Conservation (phyloP, 306 rosid genomes). For the Cucurbita pepo region DNA sequence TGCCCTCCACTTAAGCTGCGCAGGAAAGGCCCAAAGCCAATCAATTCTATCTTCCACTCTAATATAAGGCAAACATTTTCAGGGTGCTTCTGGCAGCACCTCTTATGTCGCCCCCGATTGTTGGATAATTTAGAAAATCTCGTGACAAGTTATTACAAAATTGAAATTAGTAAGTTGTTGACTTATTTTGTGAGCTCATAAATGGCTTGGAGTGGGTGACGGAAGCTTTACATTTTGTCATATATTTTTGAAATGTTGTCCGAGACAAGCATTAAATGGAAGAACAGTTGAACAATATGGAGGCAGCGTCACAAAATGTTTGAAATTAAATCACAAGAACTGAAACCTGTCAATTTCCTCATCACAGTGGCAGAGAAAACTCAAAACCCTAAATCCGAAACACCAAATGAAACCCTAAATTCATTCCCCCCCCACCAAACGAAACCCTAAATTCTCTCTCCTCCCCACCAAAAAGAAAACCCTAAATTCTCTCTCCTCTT, state of each 20-base stretch:
- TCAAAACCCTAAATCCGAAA: background rate
- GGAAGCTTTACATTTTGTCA: too few species aligned
- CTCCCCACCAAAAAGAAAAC: background rate
- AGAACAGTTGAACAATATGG: background rate
- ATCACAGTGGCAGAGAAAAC: background rate
- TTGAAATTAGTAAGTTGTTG: too few species aligned
- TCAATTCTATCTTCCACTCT: too few species aligned
- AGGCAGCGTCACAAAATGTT: background rate
- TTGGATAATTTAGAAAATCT: too few species aligned
- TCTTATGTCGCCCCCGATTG: too few species aligned
- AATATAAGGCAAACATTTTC: too few species aligned
- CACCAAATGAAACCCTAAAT: background rate
- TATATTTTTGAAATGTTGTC: background rate
- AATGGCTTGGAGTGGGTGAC: too few species aligned
- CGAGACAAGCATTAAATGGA: background rate
- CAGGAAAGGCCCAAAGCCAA: too few species aligned
- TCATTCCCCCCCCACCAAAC: background rate
- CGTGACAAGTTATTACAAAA: too few species aligned
- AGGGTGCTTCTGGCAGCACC: too few species aligned
- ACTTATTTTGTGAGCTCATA: background rate
- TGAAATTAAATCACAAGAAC: background rate
- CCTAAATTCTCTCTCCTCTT: background rate
- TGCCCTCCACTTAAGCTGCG: too few species aligned
- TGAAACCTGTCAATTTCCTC: conserved; percentile 43
- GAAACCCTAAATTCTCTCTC: background rate